Conservation (phyloP, 2,329 filamentous ascomycete genomes). For the Aspergillus terreus region DNA sequence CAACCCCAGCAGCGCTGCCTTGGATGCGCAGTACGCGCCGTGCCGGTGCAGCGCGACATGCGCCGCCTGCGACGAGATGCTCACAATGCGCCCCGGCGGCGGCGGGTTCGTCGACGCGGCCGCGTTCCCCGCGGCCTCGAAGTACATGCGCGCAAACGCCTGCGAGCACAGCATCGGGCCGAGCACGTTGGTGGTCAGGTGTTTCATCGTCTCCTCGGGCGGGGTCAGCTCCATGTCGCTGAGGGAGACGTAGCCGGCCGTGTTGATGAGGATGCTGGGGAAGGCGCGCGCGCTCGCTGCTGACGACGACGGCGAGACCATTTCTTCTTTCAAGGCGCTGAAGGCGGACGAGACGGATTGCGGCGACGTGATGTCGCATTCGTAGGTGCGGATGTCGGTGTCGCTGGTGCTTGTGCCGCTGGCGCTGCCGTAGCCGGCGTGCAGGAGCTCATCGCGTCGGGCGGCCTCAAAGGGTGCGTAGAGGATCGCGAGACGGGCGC, state of each 20-base stretch:
- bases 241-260: constrained; percentile 45
- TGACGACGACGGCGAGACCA: constrained; percentile 10
- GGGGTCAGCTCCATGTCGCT: constrained; percentile 42
- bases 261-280: constrained; percentile 41
- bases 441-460: constrained; percentile 35
- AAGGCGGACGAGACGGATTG: constrained; percentile 46
- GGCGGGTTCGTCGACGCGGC: constrained; percentile 13
- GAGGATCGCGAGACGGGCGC: constrained; percentile 43
- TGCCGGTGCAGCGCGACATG: constrained; percentile 45
- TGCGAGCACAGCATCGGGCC: constrained; percentile 46
- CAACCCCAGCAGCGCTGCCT: constrained; percentile 43
- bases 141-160: constrained; percentile 44
- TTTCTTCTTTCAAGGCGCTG: constrained; percentile 29
- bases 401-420: constrained; percentile 14
- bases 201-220: constrained; percentile 41
- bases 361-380: constrained; percentile 49
- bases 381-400: constrained; percentile 29
- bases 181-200: constrained; percentile 43
- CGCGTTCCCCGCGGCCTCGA: constrained; percentile 18
- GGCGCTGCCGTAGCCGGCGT: constrained; percentile 29
- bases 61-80: constrained; percentile 45
- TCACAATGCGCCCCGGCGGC: constrained; percentile 44
- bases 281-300: constrained; percentile 22
- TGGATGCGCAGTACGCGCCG: constrained; percentile 48
- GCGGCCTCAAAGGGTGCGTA: constrained; percentile 47